Conservation (phyloP, 768 basidiomycete species). For the Lanmaoa rubissima region DNA sequence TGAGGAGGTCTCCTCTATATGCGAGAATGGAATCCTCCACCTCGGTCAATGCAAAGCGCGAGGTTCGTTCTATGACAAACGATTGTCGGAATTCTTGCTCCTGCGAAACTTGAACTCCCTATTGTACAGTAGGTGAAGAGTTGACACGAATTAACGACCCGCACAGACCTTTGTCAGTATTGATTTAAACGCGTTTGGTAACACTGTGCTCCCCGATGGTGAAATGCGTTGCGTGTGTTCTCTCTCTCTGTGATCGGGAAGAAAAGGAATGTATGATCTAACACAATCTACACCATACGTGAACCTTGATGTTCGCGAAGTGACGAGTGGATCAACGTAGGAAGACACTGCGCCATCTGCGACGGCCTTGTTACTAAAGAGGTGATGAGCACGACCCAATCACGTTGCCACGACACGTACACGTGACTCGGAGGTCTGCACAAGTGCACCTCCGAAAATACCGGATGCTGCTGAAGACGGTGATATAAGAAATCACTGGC, state of each 20-base stretch:
- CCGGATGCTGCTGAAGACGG: conserved; percentile 38
- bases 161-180: conserved; percentile 34
- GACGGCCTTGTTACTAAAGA: conserved; percentile 43
- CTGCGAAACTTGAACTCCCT: conserved; percentile 20
- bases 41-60: background rate
- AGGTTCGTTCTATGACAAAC: background rate
- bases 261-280: conserved; percentile 24
- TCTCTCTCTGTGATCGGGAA: conserved; percentile 39
- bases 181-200: conserved; percentile 36
- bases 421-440: conserved; percentile 48
- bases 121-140: background rate
- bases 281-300: conserved; percentile 38
- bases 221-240: conserved; percentile 15
- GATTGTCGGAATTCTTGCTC: conserved; percentile 18
- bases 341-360: conserved; percentile 46
- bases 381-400: background rate
- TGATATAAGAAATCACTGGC: conserved; percentile 46
- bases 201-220: conserved; percentile 25
- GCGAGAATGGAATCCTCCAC: conserved; percentile 6
- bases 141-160: rapidly evolving
- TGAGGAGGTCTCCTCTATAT: conserved; percentile 9
- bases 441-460: conserved; percentile 37
- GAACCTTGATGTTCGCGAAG: conserved; percentile 40
- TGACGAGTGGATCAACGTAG: conserved; percentile 46
- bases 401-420: conserved; percentile 31